Evolutionary conservation across 163 green algal species (phyloP), one percentile per base, ranked within the genome.

Genomic region (Chlamydomonas reinhardtii): DNA sequence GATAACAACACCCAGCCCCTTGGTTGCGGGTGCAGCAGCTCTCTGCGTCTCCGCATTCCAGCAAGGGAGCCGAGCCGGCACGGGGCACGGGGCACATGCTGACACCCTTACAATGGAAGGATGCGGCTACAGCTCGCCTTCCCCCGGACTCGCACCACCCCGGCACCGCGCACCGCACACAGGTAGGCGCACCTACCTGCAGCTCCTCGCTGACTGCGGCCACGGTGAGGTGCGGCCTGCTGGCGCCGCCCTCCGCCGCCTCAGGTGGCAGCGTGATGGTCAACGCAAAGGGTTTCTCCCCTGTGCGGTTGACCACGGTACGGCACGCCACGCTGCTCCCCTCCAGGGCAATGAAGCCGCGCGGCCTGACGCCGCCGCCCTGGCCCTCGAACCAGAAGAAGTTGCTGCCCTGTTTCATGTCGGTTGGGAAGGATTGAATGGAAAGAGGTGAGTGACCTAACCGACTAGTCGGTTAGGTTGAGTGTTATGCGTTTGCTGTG

Each of bases 371-470:
- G 19, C 48, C 48, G 4, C 35, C 70, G 29, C 48, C 71, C 48
- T 86, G 70, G 35, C 48, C 59, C n/a, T 80, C 80, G 29, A 86
- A 86, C 80, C 80, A 86, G 25, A 86, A 86, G 14, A 86, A 19
- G 70, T 86, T 86, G 54, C 69, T 86, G 70, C 80, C 80, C 80
- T 86, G 69, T 16, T 15, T 20, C 17, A 14, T 8, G n/a, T n/a
- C n/a, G n/a, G n/a, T n/a, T n/a, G 65, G 24, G 65, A 72, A n/a
- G 14, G 14, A 15, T n/a, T n/a, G n/a, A n/a, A n/a, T n/a, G n/a
- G n/a, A n/a, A n/a, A n/a, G n/a, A n/a, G n/a, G n/a, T n/a, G n/a
- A n/a, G n/a, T n/a, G n/a, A n/a, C n/a, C n/a, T n/a, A n/a, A n/a
- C n/a, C n/a, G n/a, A n/a, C n/a, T n/a, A n/a, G n/a, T n/a, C n/a